These are phyloP conservation scores for Pleodorina starrii DNA, from an alignment of 139 green algal genomes.

Conservation along the genomic window DNA sequence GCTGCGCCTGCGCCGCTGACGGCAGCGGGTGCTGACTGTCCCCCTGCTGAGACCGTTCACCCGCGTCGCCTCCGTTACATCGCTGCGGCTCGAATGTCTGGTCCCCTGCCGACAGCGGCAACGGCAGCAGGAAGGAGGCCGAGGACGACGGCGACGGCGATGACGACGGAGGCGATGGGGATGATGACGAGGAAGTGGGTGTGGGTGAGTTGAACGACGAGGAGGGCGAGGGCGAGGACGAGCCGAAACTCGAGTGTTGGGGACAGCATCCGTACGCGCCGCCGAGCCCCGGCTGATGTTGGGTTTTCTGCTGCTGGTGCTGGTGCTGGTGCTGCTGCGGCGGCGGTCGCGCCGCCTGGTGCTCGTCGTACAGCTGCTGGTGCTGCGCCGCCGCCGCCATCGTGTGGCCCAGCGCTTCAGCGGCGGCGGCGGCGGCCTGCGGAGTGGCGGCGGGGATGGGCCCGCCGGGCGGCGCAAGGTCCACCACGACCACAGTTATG, in stretches of 20 bases:
- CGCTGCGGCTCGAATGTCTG: no score
- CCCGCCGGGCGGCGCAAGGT: background rate
- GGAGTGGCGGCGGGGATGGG: background rate
- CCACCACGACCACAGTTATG: slow-evolving; percentile 21
- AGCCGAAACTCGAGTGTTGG: no score
- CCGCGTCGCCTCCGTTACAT: no score
- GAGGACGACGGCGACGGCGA: no score
- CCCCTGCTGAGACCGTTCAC: no score
- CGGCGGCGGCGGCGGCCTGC: background rate
- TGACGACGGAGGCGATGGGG: background rate
- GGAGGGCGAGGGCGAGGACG: no score
- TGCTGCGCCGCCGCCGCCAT: background rate
- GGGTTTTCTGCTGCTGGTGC: background rate
- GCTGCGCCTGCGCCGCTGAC: no score
- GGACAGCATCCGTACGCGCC: no score
- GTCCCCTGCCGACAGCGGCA: no score
- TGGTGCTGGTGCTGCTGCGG: background rate
- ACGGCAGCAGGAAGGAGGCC: background rate
- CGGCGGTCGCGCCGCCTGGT: background rate
- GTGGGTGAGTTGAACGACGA: no score
- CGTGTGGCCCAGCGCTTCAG: background rate
- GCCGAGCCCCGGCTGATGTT: background rate
- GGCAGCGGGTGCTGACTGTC: no score
- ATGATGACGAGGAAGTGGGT: background rate
- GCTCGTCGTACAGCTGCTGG: background rate